Percentiles rank a stretch among this genome's conserved stretches.
Evolutionary conservation across 495 filamentous ascomycete species (phyloP).

Genomic region (Durotheca rogersii): DNA sequence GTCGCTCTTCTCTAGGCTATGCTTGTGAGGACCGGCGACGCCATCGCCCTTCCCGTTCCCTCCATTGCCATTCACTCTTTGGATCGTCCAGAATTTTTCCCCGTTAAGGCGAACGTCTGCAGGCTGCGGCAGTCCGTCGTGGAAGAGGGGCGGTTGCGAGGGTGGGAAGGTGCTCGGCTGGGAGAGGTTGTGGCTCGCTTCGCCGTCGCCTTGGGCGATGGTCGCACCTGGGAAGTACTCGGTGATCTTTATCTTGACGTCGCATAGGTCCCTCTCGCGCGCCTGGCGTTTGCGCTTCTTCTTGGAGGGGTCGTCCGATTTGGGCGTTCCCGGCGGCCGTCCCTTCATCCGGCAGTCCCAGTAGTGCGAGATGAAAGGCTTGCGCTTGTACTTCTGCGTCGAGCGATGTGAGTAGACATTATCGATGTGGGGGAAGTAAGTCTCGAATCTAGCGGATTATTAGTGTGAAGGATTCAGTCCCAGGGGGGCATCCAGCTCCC

Average conservation of each 20-base stretch:
- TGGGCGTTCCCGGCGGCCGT: constrained; percentile 77
- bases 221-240: constrained; percentile 69
- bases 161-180: constrained; percentile 17
- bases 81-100: constrained; percentile 67
- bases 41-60: constrained; percentile 71
- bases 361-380: constrained; percentile 81
- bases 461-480: constrained; percentile 19
- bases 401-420: constrained; percentile 92
- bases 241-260: constrained; percentile 91
- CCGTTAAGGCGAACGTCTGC: constrained; percentile 35
- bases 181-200: constrained; percentile 17
- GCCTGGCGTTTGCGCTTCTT: constrained; percentile 84
- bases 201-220: constrained; percentile 31
- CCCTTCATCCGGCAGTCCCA: constrained; percentile 91
- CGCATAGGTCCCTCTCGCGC: constrained; percentile 76
- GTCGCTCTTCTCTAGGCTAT: constrained; percentile 77
- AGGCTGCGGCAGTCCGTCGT: constrained; percentile 22
- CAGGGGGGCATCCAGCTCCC: constrained; percentile 30
- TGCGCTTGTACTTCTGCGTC: constrained; percentile 82
- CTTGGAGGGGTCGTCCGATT: constrained; percentile 81
- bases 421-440: constrained; percentile 87
- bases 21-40: constrained; percentile 67
- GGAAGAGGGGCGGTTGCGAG: constrained; percentile 21
- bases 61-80: constrained; percentile 76
- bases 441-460: constrained; percentile 64